phyloP scores from a whole-genome alignment of 768 basidiomycete genomes.

The Goffeauzyma gilvescens region DNA sequence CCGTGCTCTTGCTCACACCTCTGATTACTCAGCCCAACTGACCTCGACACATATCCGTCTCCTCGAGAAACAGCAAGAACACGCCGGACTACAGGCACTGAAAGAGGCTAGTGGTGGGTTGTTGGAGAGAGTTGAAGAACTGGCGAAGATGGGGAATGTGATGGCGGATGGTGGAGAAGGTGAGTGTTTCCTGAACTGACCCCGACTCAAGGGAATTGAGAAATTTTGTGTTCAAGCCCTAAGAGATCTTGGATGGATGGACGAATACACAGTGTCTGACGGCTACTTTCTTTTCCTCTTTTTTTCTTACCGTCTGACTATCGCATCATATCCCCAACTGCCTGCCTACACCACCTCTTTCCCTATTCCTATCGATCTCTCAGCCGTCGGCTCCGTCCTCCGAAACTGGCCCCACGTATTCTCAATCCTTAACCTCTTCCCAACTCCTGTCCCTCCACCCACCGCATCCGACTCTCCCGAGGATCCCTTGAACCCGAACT shows the following conservation, averaged over 20 bases:
- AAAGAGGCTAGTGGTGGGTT: slow-evolving; percentile 23
- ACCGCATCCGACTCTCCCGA: background rate
- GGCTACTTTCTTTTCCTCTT: background rate
- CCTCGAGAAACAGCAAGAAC: slow-evolving; percentile 33
- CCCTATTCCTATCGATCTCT: too few relatives aligned
- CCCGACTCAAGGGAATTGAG: too few relatives aligned
- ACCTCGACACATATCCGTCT: slow-evolving; percentile 23
- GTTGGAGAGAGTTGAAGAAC: slow-evolving; percentile 24
- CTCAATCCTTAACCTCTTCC: slow-evolving; percentile 31
- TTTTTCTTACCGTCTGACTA: too few relatives aligned
- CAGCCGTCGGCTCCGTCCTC: slow-evolving; percentile 32
- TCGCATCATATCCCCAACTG: too few relatives aligned
- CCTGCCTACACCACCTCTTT: too few relatives aligned
- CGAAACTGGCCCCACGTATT: slow-evolving; percentile 34
- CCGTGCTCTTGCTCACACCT: slow-evolving; percentile 1
- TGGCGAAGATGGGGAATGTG: slow-evolving; percentile 31
- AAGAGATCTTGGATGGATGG: too few relatives aligned
- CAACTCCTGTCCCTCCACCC: slow-evolving; percentile 14
- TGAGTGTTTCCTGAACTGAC: slow-evolving; percentile 12
- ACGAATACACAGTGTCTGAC: background rate
- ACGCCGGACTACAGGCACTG: slow-evolving; percentile 29
- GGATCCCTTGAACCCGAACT: slow-evolving; percentile 1
- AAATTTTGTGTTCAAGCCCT: too few relatives aligned
- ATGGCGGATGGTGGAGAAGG: slow-evolving; percentile 34
- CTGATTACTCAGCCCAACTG: slow-evolving; percentile 9